A percentile compares a stretch with the other conserved stretches of the same genome.
phyloP scores from a whole-genome alignment of 306 rosid species.

The Dryas octopetala region DNA sequence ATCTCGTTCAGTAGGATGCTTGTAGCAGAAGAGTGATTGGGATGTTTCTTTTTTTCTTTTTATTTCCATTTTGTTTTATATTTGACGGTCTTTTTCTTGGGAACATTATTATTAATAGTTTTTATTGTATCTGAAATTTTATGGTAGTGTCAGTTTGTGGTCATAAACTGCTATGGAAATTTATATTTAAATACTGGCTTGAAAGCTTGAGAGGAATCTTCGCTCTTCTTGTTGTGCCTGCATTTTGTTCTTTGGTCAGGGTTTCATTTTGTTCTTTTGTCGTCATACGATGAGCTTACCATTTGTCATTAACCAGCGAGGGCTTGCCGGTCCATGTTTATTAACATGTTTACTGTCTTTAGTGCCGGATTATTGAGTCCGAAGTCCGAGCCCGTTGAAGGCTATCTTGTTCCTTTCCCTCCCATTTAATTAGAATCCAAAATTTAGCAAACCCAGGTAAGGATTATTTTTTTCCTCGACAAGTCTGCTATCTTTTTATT shows the following conservation, averaged over 20 bases:
- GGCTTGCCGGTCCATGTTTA: not conserved
- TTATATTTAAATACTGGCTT: slow-evolving; percentile 44
- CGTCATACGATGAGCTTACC: not conserved
- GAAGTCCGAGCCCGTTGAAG: too few species aligned
- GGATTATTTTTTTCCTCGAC: too few species aligned
- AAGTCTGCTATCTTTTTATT: too few species aligned
- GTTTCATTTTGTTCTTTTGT: not conserved
- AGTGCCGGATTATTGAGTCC: too few species aligned
- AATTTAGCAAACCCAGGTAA: too few species aligned
- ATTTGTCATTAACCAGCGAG: not conserved
- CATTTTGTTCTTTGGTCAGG: not conserved
- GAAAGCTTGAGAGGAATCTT: slow-evolving; percentile 31
- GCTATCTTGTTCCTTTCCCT: too few species aligned
- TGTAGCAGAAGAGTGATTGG: slow-evolving; percentile 75
- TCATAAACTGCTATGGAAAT: slow-evolving; percentile 30
- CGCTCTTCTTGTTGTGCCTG: not conserved
- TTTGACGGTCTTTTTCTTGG: slow-evolving; percentile 42
- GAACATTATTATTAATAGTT: slow-evolving; percentile 67
- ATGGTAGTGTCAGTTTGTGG: slow-evolving; percentile 54
- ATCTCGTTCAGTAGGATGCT: slow-evolving; percentile 53
- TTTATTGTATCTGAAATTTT: slow-evolving; percentile 54
- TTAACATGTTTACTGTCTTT: too few species aligned
- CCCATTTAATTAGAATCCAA: too few species aligned
- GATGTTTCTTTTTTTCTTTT: slow-evolving; percentile 32
- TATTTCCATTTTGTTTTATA: slow-evolving; percentile 25